Base-by-base conservation (phyloP, 371 early-diverging fungal genomes). In the Cokeromyces recurvatus region DNA sequence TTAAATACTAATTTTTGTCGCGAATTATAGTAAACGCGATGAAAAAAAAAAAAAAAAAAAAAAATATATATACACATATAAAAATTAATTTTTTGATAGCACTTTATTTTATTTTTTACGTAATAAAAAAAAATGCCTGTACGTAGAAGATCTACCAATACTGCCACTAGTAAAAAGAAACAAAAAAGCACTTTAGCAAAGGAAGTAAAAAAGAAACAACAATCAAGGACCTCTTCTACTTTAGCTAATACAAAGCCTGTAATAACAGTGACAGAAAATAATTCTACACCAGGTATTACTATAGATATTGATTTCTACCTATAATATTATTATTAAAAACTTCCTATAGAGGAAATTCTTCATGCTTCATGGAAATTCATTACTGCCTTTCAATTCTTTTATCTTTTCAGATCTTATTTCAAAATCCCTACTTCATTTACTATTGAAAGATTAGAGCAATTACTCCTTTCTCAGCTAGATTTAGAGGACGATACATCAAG, bases 311-410 rank as follows among this genome's bases (percentile, higher is more conserved):
- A 5, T 11, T 27, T 27, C n/a, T 7, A 27, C 29, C 29, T 27
- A 27, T 11, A 27, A 27, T 7, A 27, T 7, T 7, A 5, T 27
- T 27, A 27, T 27, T 27, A 37, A 23, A 19, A 10, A 17, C 34
- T 35, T 2, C 7, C 19, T 34, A 29, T 22, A 61, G 62, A 48
- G 36, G 29, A 44, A 6, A 56, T 57, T 27, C 57, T 61, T n/a
- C 52, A 48, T 20, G 52, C 62, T 10, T 61, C 62, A 10, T 61
- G 62, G 62, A 27, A 19, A 12, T 61, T 61, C n/a, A 19, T 61
- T 4, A 53, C 42, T 11, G 35, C 43, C 12, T 51, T 42, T 22
- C 53, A 57, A 20, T 57, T 57, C 20, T 61, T 52, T 23, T 29
- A 27, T 17, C 47, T 37, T 0, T 61, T 61, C 14, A 16, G 38